Conservation (phyloP, 164 flowering plant genomes). For the Euptelea pleiosperma region DNA sequence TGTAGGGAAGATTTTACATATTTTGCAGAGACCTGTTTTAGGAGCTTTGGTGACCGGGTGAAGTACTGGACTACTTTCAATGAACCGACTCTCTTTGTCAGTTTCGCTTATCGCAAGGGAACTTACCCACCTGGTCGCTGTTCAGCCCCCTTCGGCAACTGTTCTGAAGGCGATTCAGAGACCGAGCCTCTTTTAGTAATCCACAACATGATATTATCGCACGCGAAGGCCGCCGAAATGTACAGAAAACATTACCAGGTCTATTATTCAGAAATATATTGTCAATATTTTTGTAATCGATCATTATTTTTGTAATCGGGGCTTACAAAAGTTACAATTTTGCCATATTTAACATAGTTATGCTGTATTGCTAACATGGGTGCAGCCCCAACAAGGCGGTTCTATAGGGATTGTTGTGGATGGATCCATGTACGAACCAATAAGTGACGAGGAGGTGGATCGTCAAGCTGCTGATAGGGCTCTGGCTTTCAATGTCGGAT, state of each 20-base stretch:
- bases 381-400: conserved; percentile 44
- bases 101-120: conserved; percentile 30
- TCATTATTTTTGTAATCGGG: no score
- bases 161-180: conserved; percentile 42
- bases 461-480: conserved; percentile 35
- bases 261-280: no score
- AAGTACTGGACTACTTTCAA: conserved; percentile 53
- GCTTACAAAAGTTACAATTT: no score
- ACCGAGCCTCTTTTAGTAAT: conserved; percentile 38
- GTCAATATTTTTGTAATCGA: no score
- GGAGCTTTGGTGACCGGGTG: conserved; percentile 46
- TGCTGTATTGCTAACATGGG: no score
- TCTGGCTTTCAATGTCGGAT: conserved; percentile 31
- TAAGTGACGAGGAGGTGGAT: conserved; percentile 28
- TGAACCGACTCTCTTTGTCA: conserved; percentile 36
- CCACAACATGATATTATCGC: conserved; percentile 49
- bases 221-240: conserved; percentile 37
- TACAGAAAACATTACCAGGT: conserved; percentile 36
- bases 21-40: conserved; percentile 41
- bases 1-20: conserved; percentile 45
- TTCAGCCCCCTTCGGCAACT: conserved; percentile 53
- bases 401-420: conserved; percentile 27
- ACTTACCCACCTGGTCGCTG: conserved; percentile 40
- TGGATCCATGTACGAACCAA: conserved; percentile 36
- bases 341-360: no score